Base-by-base conservation (phyloP, 768 basidiomycete genomes). In the Stropharia rugosoannulata region DNA sequence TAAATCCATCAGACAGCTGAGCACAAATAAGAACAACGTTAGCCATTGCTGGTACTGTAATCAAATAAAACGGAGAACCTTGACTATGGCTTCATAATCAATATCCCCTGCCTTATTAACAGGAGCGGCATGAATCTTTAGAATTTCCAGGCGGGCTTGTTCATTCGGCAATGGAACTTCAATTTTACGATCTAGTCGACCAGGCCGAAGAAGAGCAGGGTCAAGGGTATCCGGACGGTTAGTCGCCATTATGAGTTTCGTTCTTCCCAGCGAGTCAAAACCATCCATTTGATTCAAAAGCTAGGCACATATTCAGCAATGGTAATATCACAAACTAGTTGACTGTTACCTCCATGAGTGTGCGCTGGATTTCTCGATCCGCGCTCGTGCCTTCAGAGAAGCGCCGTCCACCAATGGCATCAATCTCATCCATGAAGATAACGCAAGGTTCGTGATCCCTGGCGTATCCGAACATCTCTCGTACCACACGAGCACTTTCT, bases 231-330 rank as follows among this genome's bases (percentile, higher is more conserved):
- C 97, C 0, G 97, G 97, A 66, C 97, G 82, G 77, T 98, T 99
- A 22, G 97, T 99, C n/a, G 97, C 97, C 93, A 98, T 98, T 70
- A 99, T 99, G 51, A 98, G 83, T 73, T 98, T 98, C 35, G 95
- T 98, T 61, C 79, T 80, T 43, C 97, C 97, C 27, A 99, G 79
- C 13, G 96, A 94, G 73, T 98, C 97, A 75, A 99, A 99, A 19
- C 97, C 97, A 69, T 99, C 97, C 94, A 99, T 97, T 74, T 98
- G 96, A 67, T 98, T 98, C 32, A 99, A 82, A 22, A 99, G 79
- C 94, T 96, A 64, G 13, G 40, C 27, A n/a, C 15, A 55, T n/a
- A 19, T 40, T 57, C 2, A 59, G 37, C 43, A 42, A 29, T 1
- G 13, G 7, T 10, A 1, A 43, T 41, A 13, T 32, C 10, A 19